Evolutionary conservation across 345 rosid species (phyloP).

Genomic region (Atalantia buxifolia): DNA sequence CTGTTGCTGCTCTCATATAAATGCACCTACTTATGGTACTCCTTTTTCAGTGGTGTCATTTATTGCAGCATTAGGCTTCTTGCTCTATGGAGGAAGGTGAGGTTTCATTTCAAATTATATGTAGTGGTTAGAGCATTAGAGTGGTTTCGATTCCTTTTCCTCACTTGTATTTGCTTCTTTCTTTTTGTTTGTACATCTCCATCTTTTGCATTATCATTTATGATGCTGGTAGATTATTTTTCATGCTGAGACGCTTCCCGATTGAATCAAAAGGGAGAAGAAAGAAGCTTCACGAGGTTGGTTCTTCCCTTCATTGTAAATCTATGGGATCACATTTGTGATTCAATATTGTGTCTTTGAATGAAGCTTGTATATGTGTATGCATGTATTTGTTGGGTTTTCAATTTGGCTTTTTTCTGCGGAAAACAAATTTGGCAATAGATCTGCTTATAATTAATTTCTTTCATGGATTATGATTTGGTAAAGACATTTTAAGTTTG

Average conservation of each 20-base stretch:
- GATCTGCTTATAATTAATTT: neutral
- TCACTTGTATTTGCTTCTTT: conserved; percentile 2
- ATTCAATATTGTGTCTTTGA: neutral
- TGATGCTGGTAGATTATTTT: conserved; percentile 59
- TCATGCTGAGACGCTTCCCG: conserved; percentile 95
- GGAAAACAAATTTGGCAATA: neutral
- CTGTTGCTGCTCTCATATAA: neutral
- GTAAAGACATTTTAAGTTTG: neutral
- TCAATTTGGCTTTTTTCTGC: neutral
- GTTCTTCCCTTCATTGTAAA: conserved; percentile 5
- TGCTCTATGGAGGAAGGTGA: conserved; percentile 98
- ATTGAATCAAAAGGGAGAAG: conserved; percentile 98
- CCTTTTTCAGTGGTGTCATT: conserved; percentile 70
- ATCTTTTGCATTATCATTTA: neutral
- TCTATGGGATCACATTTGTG: neutral
- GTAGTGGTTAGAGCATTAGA: conserved; percentile 8
- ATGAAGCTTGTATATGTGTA: neutral
- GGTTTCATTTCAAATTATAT: conserved; percentile 9
- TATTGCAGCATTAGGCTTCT: conserved; percentile 87
- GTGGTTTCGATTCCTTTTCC: conserved; percentile 6
- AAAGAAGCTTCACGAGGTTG: conserved; percentile 96
- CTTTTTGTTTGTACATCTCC: neutral
- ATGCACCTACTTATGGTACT: conserved; percentile 6
- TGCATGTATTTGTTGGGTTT: neutral
- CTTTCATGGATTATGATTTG: neutral